Percentiles rank a stretch among this genome's conserved stretches.
Conservation (phyloP, 169 alveolate species). For the Cyclospora cayetanensis region DNA sequence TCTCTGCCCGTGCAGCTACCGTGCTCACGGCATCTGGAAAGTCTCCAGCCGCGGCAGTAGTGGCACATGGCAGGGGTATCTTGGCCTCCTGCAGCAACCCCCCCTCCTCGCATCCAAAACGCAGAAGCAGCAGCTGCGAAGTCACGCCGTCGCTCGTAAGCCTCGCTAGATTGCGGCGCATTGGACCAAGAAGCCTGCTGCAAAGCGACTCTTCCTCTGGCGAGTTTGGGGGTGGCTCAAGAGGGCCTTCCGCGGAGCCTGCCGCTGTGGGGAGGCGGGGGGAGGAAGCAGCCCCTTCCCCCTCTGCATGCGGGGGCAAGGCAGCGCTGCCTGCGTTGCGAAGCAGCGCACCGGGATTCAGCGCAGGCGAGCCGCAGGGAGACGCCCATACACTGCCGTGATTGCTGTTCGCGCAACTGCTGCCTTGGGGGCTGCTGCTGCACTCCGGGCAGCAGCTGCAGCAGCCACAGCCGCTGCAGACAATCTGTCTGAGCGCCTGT, state of each 20-base stretch:
- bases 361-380: background rate
- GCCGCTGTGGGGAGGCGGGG: background rate
- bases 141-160: background rate
- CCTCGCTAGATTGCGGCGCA: conserved; percentile 17
- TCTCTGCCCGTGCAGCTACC: background rate
- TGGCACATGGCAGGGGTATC: background rate
- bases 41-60: conserved; percentile 4
- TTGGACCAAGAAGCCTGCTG: background rate
- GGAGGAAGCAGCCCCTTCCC: background rate
- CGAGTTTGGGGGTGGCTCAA: too few relatives aligned
- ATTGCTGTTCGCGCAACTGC: background rate
- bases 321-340: background rate
- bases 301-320: background rate
- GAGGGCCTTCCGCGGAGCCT: background rate
- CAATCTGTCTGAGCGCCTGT: conserved; percentile 2
- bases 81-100: too few relatives aligned
- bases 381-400: conserved; percentile 47
- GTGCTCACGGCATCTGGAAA: background rate
- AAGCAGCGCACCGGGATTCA: background rate
- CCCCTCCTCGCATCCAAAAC: background rate
- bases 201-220: background rate
- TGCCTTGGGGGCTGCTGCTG: background rate
- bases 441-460: conserved; percentile 35
- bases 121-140: conserved; percentile 49
- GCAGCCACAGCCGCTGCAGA: conserved; percentile 24